Conservation (phyloP, 2,329 filamentous ascomycete species). For the Pseudogymnoascus sp. region DNA sequence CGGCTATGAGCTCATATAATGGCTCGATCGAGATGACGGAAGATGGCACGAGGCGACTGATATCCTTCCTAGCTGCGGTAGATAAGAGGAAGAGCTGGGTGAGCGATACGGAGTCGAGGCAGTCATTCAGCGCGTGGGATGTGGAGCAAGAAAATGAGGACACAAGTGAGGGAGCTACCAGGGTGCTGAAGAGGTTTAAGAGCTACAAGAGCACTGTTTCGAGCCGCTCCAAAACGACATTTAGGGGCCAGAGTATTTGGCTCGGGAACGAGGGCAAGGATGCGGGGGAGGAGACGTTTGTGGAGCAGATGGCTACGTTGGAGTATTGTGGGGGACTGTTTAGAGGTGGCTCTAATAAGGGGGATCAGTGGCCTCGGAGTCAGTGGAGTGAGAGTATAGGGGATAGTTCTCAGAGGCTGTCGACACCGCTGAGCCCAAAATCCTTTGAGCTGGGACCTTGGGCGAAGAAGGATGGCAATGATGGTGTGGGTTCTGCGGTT, state of each 20-base stretch:
- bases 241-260: not conserved
- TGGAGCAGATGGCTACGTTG: not conserved
- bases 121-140: not conserved
- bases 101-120: not conserved
- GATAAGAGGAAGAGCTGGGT: not conserved
- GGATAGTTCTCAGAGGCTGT: not conserved
- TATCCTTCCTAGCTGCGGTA: not conserved
- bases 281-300: not conserved
- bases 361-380: not conserved
- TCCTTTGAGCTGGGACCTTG: not conserved
- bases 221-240: not conserved
- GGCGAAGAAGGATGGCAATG: not conserved
- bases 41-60: not conserved
- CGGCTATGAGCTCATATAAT: not conserved
- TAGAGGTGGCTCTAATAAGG: not conserved
- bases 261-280: not conserved
- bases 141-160: not conserved
- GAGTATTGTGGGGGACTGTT: not conserved
- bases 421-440: not conserved
- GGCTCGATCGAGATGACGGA: not conserved
- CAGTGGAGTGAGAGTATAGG: not conserved
- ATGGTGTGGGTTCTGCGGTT: not conserved
- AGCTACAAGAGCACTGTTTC: not conserved
- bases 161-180: not conserved
- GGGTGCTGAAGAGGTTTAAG: not conserved